These are phyloP conservation scores for Coniochaeta hoffmannii DNA, from an alignment of 2,329 filamentous ascomycete species.

Conservation along the genomic window DNA sequence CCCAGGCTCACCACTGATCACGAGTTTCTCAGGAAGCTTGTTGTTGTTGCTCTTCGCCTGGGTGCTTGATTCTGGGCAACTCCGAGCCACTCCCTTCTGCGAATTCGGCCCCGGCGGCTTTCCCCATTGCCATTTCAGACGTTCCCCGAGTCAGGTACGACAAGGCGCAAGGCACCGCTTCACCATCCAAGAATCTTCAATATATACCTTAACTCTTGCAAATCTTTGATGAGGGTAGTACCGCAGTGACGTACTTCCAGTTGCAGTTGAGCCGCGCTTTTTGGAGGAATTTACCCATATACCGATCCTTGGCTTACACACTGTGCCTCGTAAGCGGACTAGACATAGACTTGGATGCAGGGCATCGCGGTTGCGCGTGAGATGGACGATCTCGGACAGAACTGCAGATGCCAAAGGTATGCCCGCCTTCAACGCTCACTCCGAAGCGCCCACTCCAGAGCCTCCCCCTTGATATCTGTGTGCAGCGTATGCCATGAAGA, in stretches of 20 bases:
- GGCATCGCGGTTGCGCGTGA: neutral
- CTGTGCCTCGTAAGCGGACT: neutral
- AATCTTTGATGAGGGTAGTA: neutral
- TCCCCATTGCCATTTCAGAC: neutral
- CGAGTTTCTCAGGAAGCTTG: too few relatives aligned
- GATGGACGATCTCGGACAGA: neutral
- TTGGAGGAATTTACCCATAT: too few relatives aligned
- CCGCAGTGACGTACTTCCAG: neutral
- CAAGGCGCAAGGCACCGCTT: neutral
- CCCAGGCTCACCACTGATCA: too few relatives aligned
- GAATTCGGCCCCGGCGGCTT: neutral
- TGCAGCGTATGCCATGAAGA: neutral
- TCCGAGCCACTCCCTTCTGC: neutral
- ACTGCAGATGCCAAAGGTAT: neutral
- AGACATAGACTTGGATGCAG: neutral
- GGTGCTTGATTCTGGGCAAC: too few relatives aligned
- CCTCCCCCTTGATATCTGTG: neutral
- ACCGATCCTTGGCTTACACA: too few relatives aligned
- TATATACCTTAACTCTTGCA: too few relatives aligned
- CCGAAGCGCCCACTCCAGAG: constrained; percentile 1
- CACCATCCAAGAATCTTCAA: neutral
- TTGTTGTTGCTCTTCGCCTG: neutral
- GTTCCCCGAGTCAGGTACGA: neutral
- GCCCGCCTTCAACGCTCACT: neutral
- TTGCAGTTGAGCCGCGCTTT: neutral